These are phyloP conservation scores for Xylariaceae sp. DNA, from an alignment of 2,329 filamentous ascomycete genomes.

Conservation along the genomic window DNA sequence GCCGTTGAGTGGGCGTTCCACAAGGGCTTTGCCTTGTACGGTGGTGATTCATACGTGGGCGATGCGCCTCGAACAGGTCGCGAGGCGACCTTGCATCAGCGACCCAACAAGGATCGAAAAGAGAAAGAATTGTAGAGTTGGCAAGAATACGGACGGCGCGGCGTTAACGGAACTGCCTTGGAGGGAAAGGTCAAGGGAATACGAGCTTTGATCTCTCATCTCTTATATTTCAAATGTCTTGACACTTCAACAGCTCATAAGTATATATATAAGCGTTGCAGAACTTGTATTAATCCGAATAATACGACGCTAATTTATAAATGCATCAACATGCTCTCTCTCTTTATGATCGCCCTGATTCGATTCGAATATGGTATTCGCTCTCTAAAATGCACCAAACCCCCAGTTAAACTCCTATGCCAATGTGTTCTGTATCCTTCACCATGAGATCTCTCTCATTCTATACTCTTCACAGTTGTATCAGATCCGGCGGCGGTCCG, in stretches of 20 bases:
- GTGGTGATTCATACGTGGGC: slow-evolving; percentile 55
- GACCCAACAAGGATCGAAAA: slow-evolving; percentile 42
- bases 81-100: slow-evolving; percentile 41
- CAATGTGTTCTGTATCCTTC: slow-evolving; percentile 15
- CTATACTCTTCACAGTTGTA: slow-evolving; percentile 43
- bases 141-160: slow-evolving; percentile 6
- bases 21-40: slow-evolving; percentile 68
- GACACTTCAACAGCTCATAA: not conserved
- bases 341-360: not conserved
- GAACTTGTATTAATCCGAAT: slow-evolving; percentile 1
- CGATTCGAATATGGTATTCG: slow-evolving; percentile 3
- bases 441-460: slow-evolving; percentile 1
- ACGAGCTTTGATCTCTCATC: slow-evolving; percentile 5
- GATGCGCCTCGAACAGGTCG: slow-evolving; percentile 50
- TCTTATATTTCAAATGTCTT: slow-evolving; percentile 1
- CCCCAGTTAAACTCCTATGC: slow-evolving; percentile 19
- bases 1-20: slow-evolving; percentile 90
- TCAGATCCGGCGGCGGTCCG: slow-evolving; percentile 69
- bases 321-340: not conserved
- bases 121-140: slow-evolving; percentile 31
- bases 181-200: not conserved
- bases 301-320: slow-evolving; percentile 2
- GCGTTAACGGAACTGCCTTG: slow-evolving; percentile 16
- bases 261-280: slow-evolving; percentile 9
- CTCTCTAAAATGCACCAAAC: slow-evolving; percentile 18